phyloP scores from a whole-genome alignment of 306 rosid species.

The Arachis hypogaea region DNA sequence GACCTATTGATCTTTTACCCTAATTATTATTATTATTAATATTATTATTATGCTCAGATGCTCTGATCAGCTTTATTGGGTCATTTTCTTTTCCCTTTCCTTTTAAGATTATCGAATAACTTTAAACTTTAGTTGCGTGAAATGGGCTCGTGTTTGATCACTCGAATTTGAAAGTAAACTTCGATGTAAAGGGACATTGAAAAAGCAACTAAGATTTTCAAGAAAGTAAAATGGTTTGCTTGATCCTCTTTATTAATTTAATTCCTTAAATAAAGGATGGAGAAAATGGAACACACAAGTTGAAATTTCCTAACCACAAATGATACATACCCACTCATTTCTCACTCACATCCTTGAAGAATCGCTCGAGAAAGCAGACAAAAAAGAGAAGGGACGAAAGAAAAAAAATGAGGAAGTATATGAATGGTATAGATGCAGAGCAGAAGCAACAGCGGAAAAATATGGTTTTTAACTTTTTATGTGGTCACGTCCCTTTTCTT shows the following conservation, averaged over 20 bases:
- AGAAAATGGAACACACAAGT: conserved; percentile 45
- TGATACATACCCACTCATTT: conserved; percentile 52
- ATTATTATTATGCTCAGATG: too few relatives aligned
- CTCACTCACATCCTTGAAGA: conserved; percentile 62
- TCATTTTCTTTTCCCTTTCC: too few relatives aligned
- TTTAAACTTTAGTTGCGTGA: background rate
- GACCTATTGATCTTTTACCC: too few relatives aligned
- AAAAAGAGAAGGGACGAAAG: conserved; percentile 31
- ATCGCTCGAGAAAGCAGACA: conserved; percentile 49
- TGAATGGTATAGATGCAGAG: background rate
- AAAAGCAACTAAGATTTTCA: conserved; percentile 24
- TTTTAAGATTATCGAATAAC: too few relatives aligned
- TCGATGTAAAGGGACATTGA: background rate
- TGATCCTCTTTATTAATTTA: conserved; percentile 53
- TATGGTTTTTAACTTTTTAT: conserved; percentile 12
- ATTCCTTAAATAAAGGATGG: conserved; percentile 50
- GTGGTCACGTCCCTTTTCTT: conserved; percentile 57
- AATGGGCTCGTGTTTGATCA: background rate
- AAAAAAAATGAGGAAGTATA: conserved; percentile 7
- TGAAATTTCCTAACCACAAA: conserved; percentile 37
- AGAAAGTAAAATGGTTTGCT: conserved; percentile 25
- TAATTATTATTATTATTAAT: too few relatives aligned
- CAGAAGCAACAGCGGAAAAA: conserved; percentile 33
- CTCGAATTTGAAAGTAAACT: background rate
- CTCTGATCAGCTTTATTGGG: too few relatives aligned